Evolutionary conservation across 768 basidiomycete species (phyloP).

Genomic region (Termitomyces eurrhizus): DNA sequence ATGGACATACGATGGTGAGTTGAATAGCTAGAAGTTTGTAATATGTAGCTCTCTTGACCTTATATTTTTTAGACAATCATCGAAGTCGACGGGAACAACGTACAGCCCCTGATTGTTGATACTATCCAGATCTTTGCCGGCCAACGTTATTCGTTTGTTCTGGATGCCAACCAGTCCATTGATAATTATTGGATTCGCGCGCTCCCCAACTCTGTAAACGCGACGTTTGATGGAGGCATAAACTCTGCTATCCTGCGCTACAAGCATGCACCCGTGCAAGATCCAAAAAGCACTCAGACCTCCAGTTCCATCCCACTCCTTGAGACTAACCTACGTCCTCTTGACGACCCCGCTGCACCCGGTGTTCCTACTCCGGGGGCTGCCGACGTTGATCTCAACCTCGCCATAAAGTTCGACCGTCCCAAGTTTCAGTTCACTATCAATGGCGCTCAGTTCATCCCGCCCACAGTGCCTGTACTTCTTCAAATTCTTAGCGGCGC

Average conservation of each 20-base stretch:
- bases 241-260: slow-evolving; percentile 57
- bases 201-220: too few relatives aligned
- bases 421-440: slow-evolving; percentile 19
- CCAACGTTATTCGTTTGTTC: slow-evolving; percentile 33
- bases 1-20: slow-evolving; percentile 26
- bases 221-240: slow-evolving; percentile 30
- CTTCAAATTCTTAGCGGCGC: slow-evolving; percentile 59
- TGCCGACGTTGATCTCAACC: slow-evolving; percentile 20
- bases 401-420: slow-evolving; percentile 14
- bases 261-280: slow-evolving; percentile 3
- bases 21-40: neutral
- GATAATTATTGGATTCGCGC: slow-evolving; percentile 39
- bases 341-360: slow-evolving; percentile 10
- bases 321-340: slow-evolving; percentile 22
- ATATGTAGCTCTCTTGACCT: neutral
- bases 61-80: slow-evolving; percentile 28
- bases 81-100: slow-evolving; percentile 34
- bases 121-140: slow-evolving; percentile 36
- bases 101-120: slow-evolving; percentile 32
- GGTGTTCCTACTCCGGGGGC: slow-evolving; percentile 12
- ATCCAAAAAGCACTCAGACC: slow-evolving; percentile 26
- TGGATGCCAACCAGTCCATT: slow-evolving; percentile 34
- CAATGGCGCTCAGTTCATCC: slow-evolving; percentile 27
- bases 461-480: slow-evolving; percentile 48
- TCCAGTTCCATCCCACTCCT: slow-evolving; percentile 18